Conservation (phyloP, 2,329 filamentous ascomycete species). For the Tolypocladium pustulatum region DNA sequence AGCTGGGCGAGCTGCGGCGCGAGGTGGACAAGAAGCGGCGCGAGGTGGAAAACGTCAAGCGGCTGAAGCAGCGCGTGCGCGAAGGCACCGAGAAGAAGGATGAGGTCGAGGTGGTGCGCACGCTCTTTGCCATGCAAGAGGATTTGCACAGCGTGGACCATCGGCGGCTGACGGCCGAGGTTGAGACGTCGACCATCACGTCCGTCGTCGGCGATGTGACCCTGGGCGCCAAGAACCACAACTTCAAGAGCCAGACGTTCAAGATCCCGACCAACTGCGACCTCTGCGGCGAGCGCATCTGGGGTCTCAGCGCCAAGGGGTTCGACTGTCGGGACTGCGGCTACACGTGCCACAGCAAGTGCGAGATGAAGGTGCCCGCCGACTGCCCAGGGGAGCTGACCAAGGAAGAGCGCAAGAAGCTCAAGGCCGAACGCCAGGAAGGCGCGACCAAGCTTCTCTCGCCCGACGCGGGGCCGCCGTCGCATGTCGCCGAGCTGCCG, state of each 20-base stretch:
- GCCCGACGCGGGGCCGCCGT: slow-evolving; percentile 27
- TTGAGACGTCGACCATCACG: slow-evolving; percentile 91
- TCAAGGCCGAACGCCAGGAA: slow-evolving; percentile 78
- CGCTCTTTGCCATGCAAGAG: slow-evolving; percentile 79
- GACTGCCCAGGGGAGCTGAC: slow-evolving; percentile 88
- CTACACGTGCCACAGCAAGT: slow-evolving; percentile 97
- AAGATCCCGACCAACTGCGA: slow-evolving; percentile 99
- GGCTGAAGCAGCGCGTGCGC: slow-evolving; percentile 62
- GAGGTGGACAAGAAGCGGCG: slow-evolving; percentile 79
- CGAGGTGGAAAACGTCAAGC: slow-evolving; percentile 72
- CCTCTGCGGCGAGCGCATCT: slow-evolving; percentile 90
- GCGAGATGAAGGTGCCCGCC: slow-evolving; percentile 95
- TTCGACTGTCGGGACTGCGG: slow-evolving; percentile 95
- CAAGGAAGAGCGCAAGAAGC: slow-evolving; percentile 92
- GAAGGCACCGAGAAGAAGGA: slow-evolving; percentile 83
- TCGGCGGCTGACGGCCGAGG: slow-evolving; percentile 76
- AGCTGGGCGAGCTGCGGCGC: slow-evolving; percentile 66
- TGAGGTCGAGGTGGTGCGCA: slow-evolving; percentile 72
- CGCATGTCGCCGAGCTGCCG: slow-evolving; percentile 51
- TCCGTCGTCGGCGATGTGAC: slow-evolving; percentile 84
- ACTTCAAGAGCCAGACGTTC: slow-evolving; percentile 98
- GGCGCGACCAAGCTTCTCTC: slow-evolving; percentile 53
- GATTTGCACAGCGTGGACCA: slow-evolving; percentile 75
- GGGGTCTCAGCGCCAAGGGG: slow-evolving; percentile 92
- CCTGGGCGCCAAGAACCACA: slow-evolving; percentile 85